Evolutionary conservation across 108 stramenopile species (phyloP).

Genomic region (Phaeodactylum tricornutum): DNA sequence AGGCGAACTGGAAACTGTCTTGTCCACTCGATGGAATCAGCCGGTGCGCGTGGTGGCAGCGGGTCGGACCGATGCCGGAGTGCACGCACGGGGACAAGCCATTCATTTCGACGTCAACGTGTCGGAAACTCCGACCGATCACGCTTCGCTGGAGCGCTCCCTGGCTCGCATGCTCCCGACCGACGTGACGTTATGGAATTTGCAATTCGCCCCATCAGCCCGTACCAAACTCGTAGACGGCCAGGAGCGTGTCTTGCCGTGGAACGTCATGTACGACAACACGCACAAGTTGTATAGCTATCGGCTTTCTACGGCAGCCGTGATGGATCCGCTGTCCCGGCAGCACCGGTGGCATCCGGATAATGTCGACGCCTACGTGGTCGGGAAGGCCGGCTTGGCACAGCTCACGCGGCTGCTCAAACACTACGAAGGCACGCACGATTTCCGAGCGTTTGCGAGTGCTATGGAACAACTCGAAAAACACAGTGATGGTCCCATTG

Average conservation of each 20-base stretch:
- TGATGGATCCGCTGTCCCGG: slow-evolving; percentile 56
- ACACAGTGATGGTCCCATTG: slow-evolving; percentile 1
- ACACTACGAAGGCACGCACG: slow-evolving; percentile 58
- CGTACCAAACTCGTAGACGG: slow-evolving; percentile 13
- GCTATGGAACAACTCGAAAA: slow-evolving; percentile 51
- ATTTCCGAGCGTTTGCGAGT: slow-evolving; percentile 74
- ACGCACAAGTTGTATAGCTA: slow-evolving; percentile 69
- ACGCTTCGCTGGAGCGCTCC: slow-evolving; percentile 35
- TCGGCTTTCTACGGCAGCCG: slow-evolving; percentile 36
- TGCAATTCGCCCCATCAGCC: slow-evolving; percentile 17
- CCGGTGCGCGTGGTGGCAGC: slow-evolving; percentile 61
- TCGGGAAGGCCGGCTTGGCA: slow-evolving; percentile 19
- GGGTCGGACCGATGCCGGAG: slow-evolving; percentile 74
- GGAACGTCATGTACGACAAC: slow-evolving; percentile 58
- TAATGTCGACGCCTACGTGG: slow-evolving; percentile 6
- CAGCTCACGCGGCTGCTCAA: slow-evolving; percentile 30
- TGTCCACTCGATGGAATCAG: slow-evolving; percentile 42
- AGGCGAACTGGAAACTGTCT: slow-evolving; percentile 55
- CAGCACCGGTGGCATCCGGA: slow-evolving; percentile 52
- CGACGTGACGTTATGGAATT: slow-evolving; percentile 51
- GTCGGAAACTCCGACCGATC: not conserved
- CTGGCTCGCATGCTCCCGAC: slow-evolving; percentile 57
- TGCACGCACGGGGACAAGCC: slow-evolving; percentile 79
- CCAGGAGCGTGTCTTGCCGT: slow-evolving; percentile 11
- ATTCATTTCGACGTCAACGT: slow-evolving; percentile 68